These are phyloP conservation scores for Kregervanrija pseudodelftensis DNA, from an alignment of 805 yeast genomes.

Conservation along the genomic window DNA sequence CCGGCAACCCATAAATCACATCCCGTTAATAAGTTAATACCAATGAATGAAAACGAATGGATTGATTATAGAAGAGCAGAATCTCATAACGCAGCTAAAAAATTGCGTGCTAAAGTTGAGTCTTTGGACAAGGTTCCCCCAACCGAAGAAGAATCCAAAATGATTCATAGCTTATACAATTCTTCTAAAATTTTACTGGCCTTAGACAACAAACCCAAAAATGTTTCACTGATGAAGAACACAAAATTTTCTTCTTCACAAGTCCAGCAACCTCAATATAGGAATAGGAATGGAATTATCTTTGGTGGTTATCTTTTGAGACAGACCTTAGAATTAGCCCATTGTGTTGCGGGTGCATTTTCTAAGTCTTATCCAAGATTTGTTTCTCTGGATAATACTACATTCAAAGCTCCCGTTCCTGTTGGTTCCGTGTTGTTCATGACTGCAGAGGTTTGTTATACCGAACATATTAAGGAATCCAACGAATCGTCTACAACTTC, in stretches of 20 bases:
- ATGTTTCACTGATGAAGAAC: conserved; percentile 60
- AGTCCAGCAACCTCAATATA: conserved; percentile 94
- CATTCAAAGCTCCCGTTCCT: conserved; percentile 92
- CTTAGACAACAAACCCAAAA: conserved; percentile 35
- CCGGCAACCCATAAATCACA: conserved; percentile 85
- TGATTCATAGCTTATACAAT: conserved; percentile 75
- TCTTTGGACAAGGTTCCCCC: conserved; percentile 59
- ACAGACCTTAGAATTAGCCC: conserved; percentile 89
- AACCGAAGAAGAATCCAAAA: conserved; percentile 61
- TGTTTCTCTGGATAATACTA: conserved; percentile 82
- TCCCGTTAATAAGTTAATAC: conserved; percentile 75
- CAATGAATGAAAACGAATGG: conserved; percentile 72
- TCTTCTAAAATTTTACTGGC: conserved; percentile 35
- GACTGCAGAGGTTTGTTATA: conserved; percentile 78
- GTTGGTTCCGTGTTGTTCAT: conserved; percentile 85
- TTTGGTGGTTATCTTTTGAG: conserved; percentile 92
- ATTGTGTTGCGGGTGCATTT: conserved; percentile 89
- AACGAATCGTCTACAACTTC: conserved; percentile 22
- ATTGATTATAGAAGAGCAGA: conserved; percentile 82
- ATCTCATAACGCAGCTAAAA: conserved; percentile 80
- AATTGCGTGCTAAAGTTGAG: conserved; percentile 61
- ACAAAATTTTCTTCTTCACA: conserved; percentile 67
- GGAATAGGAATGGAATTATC: conserved; percentile 91
- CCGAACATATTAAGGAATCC: conserved; percentile 59
- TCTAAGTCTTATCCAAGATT: conserved; percentile 82